Percentiles rank a stretch among this genome's conserved stretches.
Conservation (phyloP, 768 basidiomycete species). For the Udeniomyces megalosporus region DNA sequence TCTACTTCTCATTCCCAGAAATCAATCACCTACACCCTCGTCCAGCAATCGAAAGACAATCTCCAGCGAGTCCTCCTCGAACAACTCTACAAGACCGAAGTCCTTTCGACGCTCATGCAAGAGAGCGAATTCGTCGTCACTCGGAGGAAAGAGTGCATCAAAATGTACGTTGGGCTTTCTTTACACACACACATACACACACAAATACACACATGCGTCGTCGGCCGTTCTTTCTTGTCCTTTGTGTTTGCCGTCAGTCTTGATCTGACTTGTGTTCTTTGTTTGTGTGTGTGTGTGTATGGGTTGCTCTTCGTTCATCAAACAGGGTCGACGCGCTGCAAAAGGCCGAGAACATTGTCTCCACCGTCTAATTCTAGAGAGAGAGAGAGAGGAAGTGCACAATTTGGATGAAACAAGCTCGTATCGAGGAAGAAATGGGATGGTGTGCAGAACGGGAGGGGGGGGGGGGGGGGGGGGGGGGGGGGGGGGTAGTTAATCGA, state of each 20-base stretch:
- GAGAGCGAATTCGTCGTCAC: conserved; percentile 63
- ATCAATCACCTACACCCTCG: conserved; percentile 77
- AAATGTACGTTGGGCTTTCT: conserved; percentile 56
- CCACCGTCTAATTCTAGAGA: conserved; percentile 23
- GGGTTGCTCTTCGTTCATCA: not conserved
- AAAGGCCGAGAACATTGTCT: conserved; percentile 59
- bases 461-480: too few species aligned
- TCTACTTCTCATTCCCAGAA: conserved; percentile 38
- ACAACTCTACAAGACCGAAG: conserved; percentile 81
- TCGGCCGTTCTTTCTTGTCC: too few species aligned
- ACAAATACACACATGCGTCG: too few species aligned
- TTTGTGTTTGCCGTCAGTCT: not conserved
- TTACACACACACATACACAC: too few species aligned
- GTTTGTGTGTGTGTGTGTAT: too few species aligned
- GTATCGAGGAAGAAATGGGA: too few species aligned
- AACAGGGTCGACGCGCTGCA: conserved; percentile 60
- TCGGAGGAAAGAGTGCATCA: conserved; percentile 81
- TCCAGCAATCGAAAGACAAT: conserved; percentile 83
- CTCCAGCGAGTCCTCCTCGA: conserved; percentile 85
- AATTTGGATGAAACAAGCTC: too few species aligned
- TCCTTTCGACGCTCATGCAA: conserved; percentile 84
- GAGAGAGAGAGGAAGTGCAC: too few species aligned
- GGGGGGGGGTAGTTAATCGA: too few species aligned
- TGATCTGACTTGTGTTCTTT: not conserved
- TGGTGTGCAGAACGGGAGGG: too few species aligned